Evolutionary conservation across 1,284 basidiomycete species (phyloP), one percentile per base, ranked within the genome.

Genomic region (Pseudozyma tsukubaensis): DNA sequence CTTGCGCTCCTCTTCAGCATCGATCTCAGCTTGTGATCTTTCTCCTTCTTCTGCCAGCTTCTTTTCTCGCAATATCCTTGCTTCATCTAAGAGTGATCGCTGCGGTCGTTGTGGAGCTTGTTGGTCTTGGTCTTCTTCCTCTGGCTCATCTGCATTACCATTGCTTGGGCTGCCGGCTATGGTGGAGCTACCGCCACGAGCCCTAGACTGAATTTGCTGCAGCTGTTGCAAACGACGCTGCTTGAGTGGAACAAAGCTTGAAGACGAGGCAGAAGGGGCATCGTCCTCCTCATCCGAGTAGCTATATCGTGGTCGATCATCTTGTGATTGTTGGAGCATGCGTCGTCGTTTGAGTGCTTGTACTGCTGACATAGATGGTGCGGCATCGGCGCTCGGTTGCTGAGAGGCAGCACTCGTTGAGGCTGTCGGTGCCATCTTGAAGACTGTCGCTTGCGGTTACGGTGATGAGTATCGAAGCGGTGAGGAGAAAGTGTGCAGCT

Each of bases 231-330:
- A 89, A 50, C 92, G 89, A 39, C 94, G 89, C 84, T 97, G 91
- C 42, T 93, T 90, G 43, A 97, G 90, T 7, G 96, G 91, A 29
- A 99, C 86, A 84, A 98, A 98, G 1, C 91, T 92, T 64, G 91
- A 90, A 2, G 74, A 64, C 8, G 64, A 64, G 53, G 54, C 50
- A 82, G 94, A 94, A 42, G 86, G 82, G 10, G 87, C 89, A 36
- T 90, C 77, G 10, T 84, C 79, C 35, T 83, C 77, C 40, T 82
- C 80, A 50, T 84, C 78, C 50, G 71, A 69, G 44, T 83, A 81
- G 52, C 68, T 73, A 56, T 79, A 79, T 16, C 39, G 51, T n/a
- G 63, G 62, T 13, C 52, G 61, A n/a, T 76, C 70, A 14, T 78
- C 64, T 12, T 63, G 52, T 7, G 55, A 40, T 43, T 71, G 66